Conservation (phyloP, 768 basidiomycete genomes). For the Crucibulum laeve region DNA sequence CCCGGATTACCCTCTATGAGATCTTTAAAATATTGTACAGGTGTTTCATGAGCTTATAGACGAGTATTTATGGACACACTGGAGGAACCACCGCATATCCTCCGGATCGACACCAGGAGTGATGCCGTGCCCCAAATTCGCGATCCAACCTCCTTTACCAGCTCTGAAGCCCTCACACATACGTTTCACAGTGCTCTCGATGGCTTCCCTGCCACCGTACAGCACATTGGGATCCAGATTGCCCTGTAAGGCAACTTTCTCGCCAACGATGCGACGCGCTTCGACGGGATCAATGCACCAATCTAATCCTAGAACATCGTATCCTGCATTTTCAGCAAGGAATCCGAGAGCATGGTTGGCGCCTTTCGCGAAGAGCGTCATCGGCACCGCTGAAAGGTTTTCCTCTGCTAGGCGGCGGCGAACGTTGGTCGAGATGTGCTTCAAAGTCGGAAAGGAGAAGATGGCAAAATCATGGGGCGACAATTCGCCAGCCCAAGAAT, state of each 20-base stretch:
- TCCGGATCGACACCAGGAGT: conserved; percentile 95
- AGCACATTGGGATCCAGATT: conserved; percentile 89
- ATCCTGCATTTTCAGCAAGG: conserved; percentile 62
- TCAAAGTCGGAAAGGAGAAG: conserved; percentile 81
- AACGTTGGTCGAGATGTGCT: conserved; percentile 69
- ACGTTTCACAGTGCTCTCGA: conserved; percentile 79
- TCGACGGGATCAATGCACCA: conserved; percentile 83
- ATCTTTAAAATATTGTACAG: neutral
- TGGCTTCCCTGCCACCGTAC: conserved; percentile 82
- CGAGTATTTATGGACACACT: conserved; percentile 86
- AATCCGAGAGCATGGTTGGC: conserved; percentile 68
- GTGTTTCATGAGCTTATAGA: conserved; percentile 8
- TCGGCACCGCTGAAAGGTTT: conserved; percentile 57
- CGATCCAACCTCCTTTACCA: conserved; percentile 82
- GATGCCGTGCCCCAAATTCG: conserved; percentile 96
- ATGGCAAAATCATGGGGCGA: conserved; percentile 80
- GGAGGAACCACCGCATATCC: conserved; percentile 85
- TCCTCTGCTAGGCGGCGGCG: conserved; percentile 50
- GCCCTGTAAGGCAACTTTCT: conserved; percentile 75
- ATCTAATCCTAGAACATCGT: conserved; percentile 88
- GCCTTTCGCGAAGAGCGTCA: conserved; percentile 95
- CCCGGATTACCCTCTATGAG: too few relatives aligned
- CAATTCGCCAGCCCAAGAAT: conserved; percentile 93
- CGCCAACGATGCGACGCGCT: conserved; percentile 59
- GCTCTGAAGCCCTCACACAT: conserved; percentile 76